Base-by-base conservation (phyloP, 2,329 filamentous ascomycete genomes). In the Botryotinia calthae region DNA sequence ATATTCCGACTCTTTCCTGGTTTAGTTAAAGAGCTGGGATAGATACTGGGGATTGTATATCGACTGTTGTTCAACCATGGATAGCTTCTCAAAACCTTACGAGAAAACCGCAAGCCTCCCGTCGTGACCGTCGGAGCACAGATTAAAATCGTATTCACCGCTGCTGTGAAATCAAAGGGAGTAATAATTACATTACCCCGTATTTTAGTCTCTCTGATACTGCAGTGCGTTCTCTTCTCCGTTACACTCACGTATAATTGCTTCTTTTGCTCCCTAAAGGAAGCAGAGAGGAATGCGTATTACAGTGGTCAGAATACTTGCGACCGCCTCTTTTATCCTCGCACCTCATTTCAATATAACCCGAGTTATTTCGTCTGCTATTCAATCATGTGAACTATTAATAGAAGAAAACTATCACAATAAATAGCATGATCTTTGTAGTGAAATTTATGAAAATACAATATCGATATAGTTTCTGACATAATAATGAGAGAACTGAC, bases 91-190 rank as follows among this genome's bases (percentile, higher is more conserved):
- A 40, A 48, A 63, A 20, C 48, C 48, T 59, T 58, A 59, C 31
- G 54, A 70, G 54, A 58, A 46, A 59, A 37, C 25, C 67, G 22
- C 51, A 61, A 70, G 51, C 44, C 68, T 63, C 20, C 68, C 56
- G 68, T 71, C 69, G 59, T 51, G 65, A 56, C 65, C 48, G 58
- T 71, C 69, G 69, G 34, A 54, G 58, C 69, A 65, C 58, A 66
- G 69, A 71, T 71, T 56, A 59, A 59, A 56, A 64, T 67, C 51
- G 70, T 72, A 72, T 72, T 72, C 70, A 72, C 70, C 70, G 70
- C 70, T 72, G 70, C 62, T 34, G 70, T 72, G 70, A 51, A 67
- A 71, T 56, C 58, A 28, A 42, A 56, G 65, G 65, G 34, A 28
- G 48, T 48, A 56, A 40, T 28, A 42, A 56, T 42, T 56, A 67